A percentile compares a stretch with the other conserved stretches of the same genome.
Evolutionary conservation across 495 filamentous ascomycete species (phyloP).

Genomic region (Ascodesmis nigricans): DNA sequence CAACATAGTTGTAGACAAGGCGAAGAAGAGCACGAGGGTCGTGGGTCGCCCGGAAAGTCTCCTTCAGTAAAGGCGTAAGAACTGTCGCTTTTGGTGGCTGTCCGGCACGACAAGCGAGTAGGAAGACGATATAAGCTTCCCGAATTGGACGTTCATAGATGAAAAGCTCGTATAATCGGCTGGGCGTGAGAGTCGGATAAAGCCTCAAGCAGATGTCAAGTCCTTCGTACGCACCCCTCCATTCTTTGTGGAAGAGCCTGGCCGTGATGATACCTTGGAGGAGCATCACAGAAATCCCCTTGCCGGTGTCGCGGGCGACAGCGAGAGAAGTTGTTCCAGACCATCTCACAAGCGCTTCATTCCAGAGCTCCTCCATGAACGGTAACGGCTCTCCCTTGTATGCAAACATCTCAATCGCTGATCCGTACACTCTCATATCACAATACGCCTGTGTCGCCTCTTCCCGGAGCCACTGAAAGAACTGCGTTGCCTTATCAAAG

Average conservation of each 20-base stretch:
- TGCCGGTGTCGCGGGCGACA: conserved; percentile 13
- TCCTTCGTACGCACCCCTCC: conserved; percentile 27
- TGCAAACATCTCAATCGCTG: conserved; percentile 28
- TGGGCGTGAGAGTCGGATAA: conserved; percentile 24
- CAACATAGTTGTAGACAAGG: conserved; percentile 22
- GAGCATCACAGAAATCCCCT: conserved; percentile 23
- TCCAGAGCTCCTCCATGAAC: conserved; percentile 25
- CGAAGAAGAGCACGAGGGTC: conserved; percentile 21
- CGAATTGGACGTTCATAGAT: conserved; percentile 25
- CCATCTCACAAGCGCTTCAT: conserved; percentile 24
- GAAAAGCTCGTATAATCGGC: conserved; percentile 26
- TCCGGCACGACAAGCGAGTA: conserved; percentile 28
- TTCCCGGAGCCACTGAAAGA: conserved; percentile 26
- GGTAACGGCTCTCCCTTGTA: conserved; percentile 22
- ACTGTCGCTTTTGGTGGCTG: conserved; percentile 15
- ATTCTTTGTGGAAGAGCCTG: conserved; percentile 25
- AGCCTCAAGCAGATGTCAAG: conserved; percentile 28
- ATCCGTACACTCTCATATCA: conserved; percentile 26
- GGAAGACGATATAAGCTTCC: conserved; percentile 27
- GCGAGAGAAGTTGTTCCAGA: conserved; percentile 6
- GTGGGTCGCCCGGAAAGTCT: conserved; percentile 9
- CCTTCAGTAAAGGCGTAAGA: conserved; percentile 17
- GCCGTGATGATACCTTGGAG: conserved; percentile 30
- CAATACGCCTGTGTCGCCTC: conserved; percentile 23
- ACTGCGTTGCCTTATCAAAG: conserved; percentile 22